Base-by-base conservation (phyloP, 1,139 yeast species). In the Pichia sp. region DNA sequence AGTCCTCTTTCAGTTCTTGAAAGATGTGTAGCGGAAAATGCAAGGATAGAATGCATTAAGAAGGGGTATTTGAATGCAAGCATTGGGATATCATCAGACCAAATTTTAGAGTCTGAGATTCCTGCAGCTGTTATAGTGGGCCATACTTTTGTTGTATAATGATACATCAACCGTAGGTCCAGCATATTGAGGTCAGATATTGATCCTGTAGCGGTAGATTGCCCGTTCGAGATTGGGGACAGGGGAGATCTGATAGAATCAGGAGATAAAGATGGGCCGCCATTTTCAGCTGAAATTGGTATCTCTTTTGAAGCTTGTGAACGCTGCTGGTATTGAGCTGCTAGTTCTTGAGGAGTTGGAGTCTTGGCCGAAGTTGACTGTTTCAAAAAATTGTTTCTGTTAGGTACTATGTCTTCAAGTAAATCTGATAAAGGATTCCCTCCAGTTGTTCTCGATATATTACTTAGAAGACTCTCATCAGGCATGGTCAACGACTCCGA, bases 81-180 rank as follows among this genome's bases (percentile, higher is more conserved):
- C 75, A 84, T 81, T 1, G 97, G 97, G 17, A 92, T 89, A 63
- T 89, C 95, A 52, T 80, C 81, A 54, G 84, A 82, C 98, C 98
- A 92, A 41, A 92, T 87, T 61, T 85, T 81, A 38, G 88, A 84
- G 61, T 87, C 95, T 20, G 95, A 85, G 41, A 91, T 89, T 1
- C 97, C 97, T 0, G 97, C 95, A 1, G 87, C 89, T 0, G 96
- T 87, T 50, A 92, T 89, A 1, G 97, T 88, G 49, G 84, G 83
- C 70, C 96, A 87, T 1, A 91, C 97, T 46, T 81, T 84, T 0
- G 90, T 82, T 3, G 93, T 86, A 69, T 91, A 92, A 69, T 92
- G 96, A 68, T 89, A 87, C 82, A 92, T 87, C 49, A 92, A 73
- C 62, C 87, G 77, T 57, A 92, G 74, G 67, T 92, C 97, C 42